Evolutionary conservation across 1,284 basidiomycete species (phyloP), one percentile per base, ranked within the genome.

Genomic region (Gomphus bonarii): DNA sequence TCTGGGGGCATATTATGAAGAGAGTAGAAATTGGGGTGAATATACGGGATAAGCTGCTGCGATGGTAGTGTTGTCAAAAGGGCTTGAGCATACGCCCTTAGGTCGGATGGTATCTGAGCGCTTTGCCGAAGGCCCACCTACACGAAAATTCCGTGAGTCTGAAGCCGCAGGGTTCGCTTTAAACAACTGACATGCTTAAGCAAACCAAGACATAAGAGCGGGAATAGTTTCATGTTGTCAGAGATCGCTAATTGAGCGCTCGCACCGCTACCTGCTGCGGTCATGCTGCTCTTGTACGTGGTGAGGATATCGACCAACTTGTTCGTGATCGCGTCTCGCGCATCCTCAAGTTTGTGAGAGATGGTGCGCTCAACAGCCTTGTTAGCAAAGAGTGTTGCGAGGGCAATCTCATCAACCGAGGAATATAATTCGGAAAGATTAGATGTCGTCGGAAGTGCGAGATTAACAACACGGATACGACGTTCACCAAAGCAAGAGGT

Each of bases 201-300:
- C 62, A 99, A 70, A 14, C 90, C 95, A 47, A 98, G 85, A 20
- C 89, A 76, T 55, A 99, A 72, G 43, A 98, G 80, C 3, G 97
- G 97, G 46, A 99, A 72, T 79, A 95, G 88, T 75, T 92, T 91
- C 75, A 99, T 68, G 71, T 99, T 99, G 63, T 94, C 90, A 8
- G 89, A 85, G 60, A 95, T 81, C 11, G 91, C 88, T 54, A 99
- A 74, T 70, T 97, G 93, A n/a, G 94, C 92, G 63, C 88, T 93
- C 0, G 95, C 93, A 33, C 95, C 94, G 0, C 87, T 84, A 16
- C 92, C 92, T 5, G 89, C 88, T 31, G 91, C 85, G 6, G 95
- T 98, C 87, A 99, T 97, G 63, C 91, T 97, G 58, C 84, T 83
- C 80, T 98, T 98, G 80, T 97, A 99, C 20, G 92, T 89, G 22